Evolutionary conservation across 495 filamentous ascomycete species (phyloP).

Genomic region (Clohesyomyces aquaticus): DNA sequence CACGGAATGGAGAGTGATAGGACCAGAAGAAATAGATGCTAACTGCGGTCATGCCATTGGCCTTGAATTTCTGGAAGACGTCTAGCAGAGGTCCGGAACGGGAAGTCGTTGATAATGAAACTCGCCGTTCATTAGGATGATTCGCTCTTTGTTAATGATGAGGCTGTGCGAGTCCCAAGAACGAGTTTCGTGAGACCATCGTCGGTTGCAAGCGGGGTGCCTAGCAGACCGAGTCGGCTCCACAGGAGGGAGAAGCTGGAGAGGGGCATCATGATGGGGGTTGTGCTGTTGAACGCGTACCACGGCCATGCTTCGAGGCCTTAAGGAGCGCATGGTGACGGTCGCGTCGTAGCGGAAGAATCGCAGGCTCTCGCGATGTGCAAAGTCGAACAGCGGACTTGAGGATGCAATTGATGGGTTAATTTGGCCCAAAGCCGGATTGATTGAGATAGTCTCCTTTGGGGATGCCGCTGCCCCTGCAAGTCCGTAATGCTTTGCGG

Average conservation of each 20-base stretch:
- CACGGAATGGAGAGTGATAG: slow-evolving; percentile 55
- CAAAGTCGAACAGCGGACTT: too few relatives aligned
- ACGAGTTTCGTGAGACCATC: slow-evolving; percentile 30
- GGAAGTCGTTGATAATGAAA: slow-evolving; percentile 38
- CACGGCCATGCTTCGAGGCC: too few relatives aligned
- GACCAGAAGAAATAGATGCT: slow-evolving; percentile 62
- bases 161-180: slow-evolving; percentile 34
- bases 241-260: slow-evolving; percentile 5
- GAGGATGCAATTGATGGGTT: slow-evolving; percentile 14
- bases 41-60: slow-evolving; percentile 34
- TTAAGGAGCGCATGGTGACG: too few relatives aligned
- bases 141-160: slow-evolving; percentile 28
- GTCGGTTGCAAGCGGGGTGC: slow-evolving; percentile 15
- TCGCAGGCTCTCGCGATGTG: too few relatives aligned
- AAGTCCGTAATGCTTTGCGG: too few relatives aligned
- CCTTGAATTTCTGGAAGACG: slow-evolving; percentile 40
- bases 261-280: slow-evolving; percentile 5
- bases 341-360: neutral
- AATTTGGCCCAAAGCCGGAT: slow-evolving; percentile 4
- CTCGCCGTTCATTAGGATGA: slow-evolving; percentile 32
- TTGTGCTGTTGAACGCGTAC: neutral
- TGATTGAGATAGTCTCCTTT: neutral
- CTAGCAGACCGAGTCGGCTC: neutral
- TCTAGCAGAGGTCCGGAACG: slow-evolving; percentile 38
- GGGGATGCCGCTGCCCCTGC: neutral